Evolutionary conservation across 192 early-diverging fungal genomes (phyloP).

Genomic region (Piromyces finnis): DNA sequence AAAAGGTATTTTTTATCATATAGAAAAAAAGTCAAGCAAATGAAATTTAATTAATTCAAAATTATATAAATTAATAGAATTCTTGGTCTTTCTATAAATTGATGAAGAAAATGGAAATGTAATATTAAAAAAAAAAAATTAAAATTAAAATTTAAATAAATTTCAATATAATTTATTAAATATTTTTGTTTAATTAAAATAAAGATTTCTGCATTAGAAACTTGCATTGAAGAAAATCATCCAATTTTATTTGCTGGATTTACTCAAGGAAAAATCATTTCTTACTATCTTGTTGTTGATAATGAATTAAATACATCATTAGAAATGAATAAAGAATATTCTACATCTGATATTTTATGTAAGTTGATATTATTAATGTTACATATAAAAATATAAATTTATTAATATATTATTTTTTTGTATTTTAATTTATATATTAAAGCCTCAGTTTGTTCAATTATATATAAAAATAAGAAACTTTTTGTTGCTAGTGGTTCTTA

Average conservation of each 20-base stretch:
- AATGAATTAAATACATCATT: background rate
- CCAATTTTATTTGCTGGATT: background rate
- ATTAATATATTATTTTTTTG: background rate
- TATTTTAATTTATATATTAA: background rate
- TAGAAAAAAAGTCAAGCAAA: too few relatives aligned
- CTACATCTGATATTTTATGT: background rate
- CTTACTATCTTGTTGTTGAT: background rate
- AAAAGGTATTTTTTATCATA: background rate
- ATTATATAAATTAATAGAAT: too few relatives aligned
- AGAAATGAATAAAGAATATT: background rate
- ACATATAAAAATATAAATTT: background rate
- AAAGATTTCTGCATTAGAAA: background rate
- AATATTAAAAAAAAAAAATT: too few relatives aligned
- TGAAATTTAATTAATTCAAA: too few relatives aligned
- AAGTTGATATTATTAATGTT: background rate
- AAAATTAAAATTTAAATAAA: too few relatives aligned
- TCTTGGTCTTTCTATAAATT: too few relatives aligned
- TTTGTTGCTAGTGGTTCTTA: background rate
- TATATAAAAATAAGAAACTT: background rate
- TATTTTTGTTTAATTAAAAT: too few relatives aligned
- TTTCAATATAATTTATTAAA: too few relatives aligned
- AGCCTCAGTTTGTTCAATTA: background rate
- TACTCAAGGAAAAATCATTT: background rate
- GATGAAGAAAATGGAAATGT: too few relatives aligned
- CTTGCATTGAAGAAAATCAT: background rate